phyloP scores from a whole-genome alignment of 345 rosid species.

The Sonneratia caseolaris region DNA sequence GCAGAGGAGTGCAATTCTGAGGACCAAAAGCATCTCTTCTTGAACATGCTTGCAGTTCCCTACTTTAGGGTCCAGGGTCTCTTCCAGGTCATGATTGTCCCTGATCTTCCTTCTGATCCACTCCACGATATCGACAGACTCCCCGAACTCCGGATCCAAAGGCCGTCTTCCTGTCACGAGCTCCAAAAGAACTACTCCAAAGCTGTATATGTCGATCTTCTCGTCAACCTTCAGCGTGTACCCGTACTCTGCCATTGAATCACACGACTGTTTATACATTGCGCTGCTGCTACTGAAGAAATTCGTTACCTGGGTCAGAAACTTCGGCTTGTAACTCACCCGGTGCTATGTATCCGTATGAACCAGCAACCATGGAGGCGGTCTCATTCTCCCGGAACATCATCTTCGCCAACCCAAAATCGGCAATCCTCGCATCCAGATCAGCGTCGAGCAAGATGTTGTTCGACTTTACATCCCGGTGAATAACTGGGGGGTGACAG shows the following conservation, averaged over 20 bases:
- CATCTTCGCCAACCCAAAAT: slow-evolving; percentile 88
- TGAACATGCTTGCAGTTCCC: slow-evolving; percentile 82
- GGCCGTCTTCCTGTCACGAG: slow-evolving; percentile 68
- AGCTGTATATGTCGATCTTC: slow-evolving; percentile 87
- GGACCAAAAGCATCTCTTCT: slow-evolving; percentile 89
- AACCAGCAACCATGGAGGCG: slow-evolving; percentile 89
- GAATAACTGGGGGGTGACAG: slow-evolving; percentile 76
- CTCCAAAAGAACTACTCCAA: slow-evolving; percentile 76
- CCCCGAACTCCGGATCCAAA: slow-evolving; percentile 59
- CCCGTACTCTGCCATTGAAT: slow-evolving; percentile 56
- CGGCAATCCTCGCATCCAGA: slow-evolving; percentile 82
- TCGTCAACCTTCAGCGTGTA: slow-evolving; percentile 90
- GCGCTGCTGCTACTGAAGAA: background rate
- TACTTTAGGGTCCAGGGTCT: slow-evolving; percentile 50
- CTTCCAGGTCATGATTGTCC: slow-evolving; percentile 54
- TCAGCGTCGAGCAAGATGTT: slow-evolving; percentile 79
- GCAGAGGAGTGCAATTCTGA: slow-evolving; percentile 75
- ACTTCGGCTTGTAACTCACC: slow-evolving; percentile 27
- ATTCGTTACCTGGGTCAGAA: too few species aligned
- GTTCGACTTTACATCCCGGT: slow-evolving; percentile 82
- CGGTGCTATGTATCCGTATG: slow-evolving; percentile 94
- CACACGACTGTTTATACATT: background rate
- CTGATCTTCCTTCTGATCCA: slow-evolving; percentile 65
- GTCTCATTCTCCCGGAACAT: slow-evolving; percentile 82
- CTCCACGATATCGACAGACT: slow-evolving; percentile 52